These are phyloP conservation scores for Euclidium syriacum DNA, from an alignment of 345 rosid species.

Conservation along the genomic window DNA sequence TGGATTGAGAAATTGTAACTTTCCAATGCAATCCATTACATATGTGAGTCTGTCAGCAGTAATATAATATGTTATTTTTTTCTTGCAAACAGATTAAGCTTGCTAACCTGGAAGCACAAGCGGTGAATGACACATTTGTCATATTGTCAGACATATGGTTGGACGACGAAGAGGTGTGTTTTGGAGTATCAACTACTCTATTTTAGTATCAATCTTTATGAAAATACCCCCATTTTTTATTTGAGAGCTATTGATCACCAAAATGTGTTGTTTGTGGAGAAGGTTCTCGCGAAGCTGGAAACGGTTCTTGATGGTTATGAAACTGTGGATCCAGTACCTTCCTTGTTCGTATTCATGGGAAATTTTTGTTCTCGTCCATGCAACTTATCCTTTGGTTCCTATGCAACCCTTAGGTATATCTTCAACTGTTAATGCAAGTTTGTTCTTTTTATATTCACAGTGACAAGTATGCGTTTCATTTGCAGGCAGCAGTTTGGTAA, in stretches of 20 bases:
- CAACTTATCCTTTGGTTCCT: slow-evolving; percentile 73
- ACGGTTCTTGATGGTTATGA: slow-evolving; percentile 75
- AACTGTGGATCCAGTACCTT: slow-evolving; percentile 72
- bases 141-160: slow-evolving; percentile 87
- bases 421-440: neutral
- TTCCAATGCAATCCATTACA: neutral
- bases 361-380: slow-evolving; percentile 80
- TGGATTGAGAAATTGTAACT: neutral
- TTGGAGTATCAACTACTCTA: neutral
- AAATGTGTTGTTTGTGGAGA: slow-evolving; percentile 46
- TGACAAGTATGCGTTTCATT: neutral
- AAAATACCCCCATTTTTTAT: neutral
- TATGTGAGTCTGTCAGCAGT: neutral
- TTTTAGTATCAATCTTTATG: neutral
- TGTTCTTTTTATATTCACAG: neutral
- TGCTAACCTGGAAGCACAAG: slow-evolving; percentile 56
- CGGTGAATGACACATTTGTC: slow-evolving; percentile 82
- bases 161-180: slow-evolving; percentile 80
- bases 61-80: slow-evolving; percentile 29
- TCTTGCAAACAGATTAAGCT: slow-evolving; percentile 50
- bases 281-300: slow-evolving; percentile 75
- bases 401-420: slow-evolving; percentile 61
- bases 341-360: slow-evolving; percentile 95
- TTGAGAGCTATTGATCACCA: slow-evolving; percentile 26
- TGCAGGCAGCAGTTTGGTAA: slow-evolving; percentile 70